phyloP scores from a whole-genome alignment of 177 flowering plant genomes.

The Vitis hybrid region DNA sequence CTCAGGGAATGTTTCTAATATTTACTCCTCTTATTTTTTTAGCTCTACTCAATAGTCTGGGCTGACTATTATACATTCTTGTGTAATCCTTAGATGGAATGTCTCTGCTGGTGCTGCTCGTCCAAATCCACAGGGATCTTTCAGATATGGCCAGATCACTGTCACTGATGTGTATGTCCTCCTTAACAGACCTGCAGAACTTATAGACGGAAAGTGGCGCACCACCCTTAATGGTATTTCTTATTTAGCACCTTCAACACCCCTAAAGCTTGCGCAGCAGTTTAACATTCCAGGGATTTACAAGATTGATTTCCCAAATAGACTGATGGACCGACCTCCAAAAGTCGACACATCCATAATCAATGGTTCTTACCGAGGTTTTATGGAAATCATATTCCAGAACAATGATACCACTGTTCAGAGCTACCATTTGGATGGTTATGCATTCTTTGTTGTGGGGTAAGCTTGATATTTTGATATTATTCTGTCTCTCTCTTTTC shows the following conservation, averaged over 20 bases:
- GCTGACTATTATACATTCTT: conserved; percentile 10
- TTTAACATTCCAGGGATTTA: conserved; percentile 72
- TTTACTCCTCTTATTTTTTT: not conserved
- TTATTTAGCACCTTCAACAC: conserved; percentile 76
- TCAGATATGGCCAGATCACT: conserved; percentile 80
- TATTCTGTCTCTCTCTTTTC: not conserved
- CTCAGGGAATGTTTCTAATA: conserved; percentile 3
- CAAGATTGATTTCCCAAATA: conserved; percentile 88
- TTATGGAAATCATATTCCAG: conserved; percentile 87
- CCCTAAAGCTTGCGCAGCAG: conserved; percentile 81
- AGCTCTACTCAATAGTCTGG: not conserved
- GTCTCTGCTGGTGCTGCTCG: conserved; percentile 97
- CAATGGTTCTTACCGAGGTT: conserved; percentile 84
- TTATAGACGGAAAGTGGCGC: conserved; percentile 71
- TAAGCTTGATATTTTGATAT: conserved; percentile 34
- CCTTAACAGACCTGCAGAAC: conserved; percentile 72
- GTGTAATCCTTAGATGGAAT: conserved; percentile 64
- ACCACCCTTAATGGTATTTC: conserved; percentile 87
- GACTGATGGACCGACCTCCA: conserved; percentile 73
- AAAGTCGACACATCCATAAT: conserved; percentile 85
- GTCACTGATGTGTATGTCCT: conserved; percentile 87
- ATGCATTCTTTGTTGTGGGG: conserved; percentile 98
- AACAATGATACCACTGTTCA: conserved; percentile 78
- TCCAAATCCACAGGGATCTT: conserved; percentile 97
- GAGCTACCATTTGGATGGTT: conserved; percentile 91